Evolutionary conservation across 441 rosid species (phyloP), one percentile per base, ranked within the genome.

Genomic region (Macaranga tanarius): DNA sequence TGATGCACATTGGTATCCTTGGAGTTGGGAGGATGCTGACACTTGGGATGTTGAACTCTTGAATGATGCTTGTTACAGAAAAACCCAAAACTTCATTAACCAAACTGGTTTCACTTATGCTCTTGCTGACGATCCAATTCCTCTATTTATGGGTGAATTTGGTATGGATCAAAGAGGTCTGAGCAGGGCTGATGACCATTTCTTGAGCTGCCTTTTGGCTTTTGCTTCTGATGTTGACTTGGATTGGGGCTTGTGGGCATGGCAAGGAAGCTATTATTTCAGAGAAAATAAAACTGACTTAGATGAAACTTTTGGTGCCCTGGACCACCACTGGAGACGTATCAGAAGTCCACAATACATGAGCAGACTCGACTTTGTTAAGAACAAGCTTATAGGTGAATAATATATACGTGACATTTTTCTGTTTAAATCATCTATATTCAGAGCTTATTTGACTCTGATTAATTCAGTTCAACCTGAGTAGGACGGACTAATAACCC

Each of bases 221-320:
- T 78, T 52, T 31, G 69, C 56, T 8, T 34, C 76, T 0, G 71
- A 61, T 57, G 65, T n/a, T 10, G 79, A 80, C 63, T 73, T 77
- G 73, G 80, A 80, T 62, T 80, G 81, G 76, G 79, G 73, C 2
- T 16, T 77, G 26, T 80, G 84, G 86, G 77, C 70, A 15, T 75
- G 70, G 59, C 82, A 75, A 47, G 84, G 84, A 38, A 76, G 80
- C 72, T 83, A 83, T 65, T 83, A 80, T 50, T 38, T 44, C 2
- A 71, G 82, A 20, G 31, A 73, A 56, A 73, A 68, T 6, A 22
- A 17, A 19, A 52, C 1, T 2, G 67, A 71, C 22, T 7, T 17
- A 11, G 79, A 64, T 5, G 84, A 83, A 23, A 56, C 70, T 7
- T 83, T 66, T 57, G 80, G 84, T 11, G 47, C 69, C 2, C 56